Evolutionary conservation across 1,284 basidiomycete genomes (phyloP).

Genomic region (Microbotryomycetes sp.): DNA sequence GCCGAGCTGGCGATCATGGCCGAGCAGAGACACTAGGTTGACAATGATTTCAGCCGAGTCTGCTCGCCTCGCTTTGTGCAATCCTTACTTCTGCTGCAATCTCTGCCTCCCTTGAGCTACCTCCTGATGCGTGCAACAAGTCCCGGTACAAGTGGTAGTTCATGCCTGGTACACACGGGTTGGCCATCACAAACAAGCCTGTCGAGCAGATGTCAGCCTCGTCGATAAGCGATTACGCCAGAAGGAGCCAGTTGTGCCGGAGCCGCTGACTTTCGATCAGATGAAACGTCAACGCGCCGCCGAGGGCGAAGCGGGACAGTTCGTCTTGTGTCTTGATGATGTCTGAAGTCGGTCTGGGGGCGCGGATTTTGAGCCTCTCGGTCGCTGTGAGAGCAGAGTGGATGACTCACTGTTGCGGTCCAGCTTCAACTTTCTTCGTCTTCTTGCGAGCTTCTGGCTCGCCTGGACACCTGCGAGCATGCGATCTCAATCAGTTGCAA

Average conservation of each 20-base stretch:
- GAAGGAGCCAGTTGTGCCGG: neutral
- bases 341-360: neutral
- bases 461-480: conserved; percentile 13
- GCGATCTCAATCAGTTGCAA: no score
- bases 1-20: conserved; percentile 15
- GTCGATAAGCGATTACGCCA: neutral
- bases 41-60: neutral
- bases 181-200: neutral
- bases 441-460: conserved; percentile 16
- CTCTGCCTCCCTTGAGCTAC: conserved; percentile 11
- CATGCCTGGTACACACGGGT: conserved; percentile 8
- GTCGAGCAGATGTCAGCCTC: neutral
- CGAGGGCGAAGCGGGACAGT: neutral
- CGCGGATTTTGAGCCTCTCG: no score
- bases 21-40: conserved; percentile 8
- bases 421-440: conserved; percentile 7
- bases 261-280: conserved; percentile 13
- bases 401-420: neutral
- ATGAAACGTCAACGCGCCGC: conserved; percentile 12
- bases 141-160: conserved; percentile 5
- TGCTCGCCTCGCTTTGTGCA: neutral
- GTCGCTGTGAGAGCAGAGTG: neutral
- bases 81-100: conserved; percentile 13
- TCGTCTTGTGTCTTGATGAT: neutral
- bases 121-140: conserved; percentile 3